phyloP scores from a whole-genome alignment of 1,284 basidiomycete species.

The Marasmius sp. region DNA sequence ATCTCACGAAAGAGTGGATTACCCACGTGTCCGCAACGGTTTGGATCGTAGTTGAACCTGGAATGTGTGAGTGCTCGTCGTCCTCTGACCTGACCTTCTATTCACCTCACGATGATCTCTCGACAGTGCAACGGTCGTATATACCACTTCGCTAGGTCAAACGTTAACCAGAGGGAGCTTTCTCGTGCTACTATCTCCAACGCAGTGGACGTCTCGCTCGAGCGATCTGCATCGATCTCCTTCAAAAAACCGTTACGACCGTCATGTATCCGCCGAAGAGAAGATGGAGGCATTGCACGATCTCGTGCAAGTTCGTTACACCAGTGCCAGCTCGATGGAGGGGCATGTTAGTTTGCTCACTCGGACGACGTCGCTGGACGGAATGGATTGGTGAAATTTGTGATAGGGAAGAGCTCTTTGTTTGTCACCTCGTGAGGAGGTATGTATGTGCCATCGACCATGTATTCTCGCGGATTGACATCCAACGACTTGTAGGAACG shows the following conservation, averaged over 20 bases:
- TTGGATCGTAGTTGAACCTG: no score
- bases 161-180: conserved; percentile 39
- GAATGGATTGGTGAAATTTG: conserved; percentile 26
- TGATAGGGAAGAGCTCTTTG: conserved; percentile 26
- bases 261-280: conserved; percentile 32
- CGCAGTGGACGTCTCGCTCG: conserved; percentile 30
- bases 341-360: conserved; percentile 30
- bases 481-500: no score
- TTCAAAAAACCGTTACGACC: conserved; percentile 39
- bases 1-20: no score
- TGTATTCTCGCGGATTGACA: no score
- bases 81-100: no score
- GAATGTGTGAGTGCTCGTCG: no score
- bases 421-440: conserved; percentile 27
- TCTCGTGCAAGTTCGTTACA: conserved; percentile 41
- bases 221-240: conserved; percentile 34
- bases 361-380: conserved; percentile 20
- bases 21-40: no score
- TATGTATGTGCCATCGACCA: no score
- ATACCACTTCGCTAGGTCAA: no score
- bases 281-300: conserved; percentile 44
- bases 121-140: no score
- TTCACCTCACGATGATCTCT: no score
- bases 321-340: conserved; percentile 38
- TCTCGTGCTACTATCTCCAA: conserved; percentile 38